Percentiles rank a stretch among this genome's conserved stretches.
phyloP scores from a whole-genome alignment of 2,329 filamentous ascomycete genomes.

The Furcasterigmium sp. region DNA sequence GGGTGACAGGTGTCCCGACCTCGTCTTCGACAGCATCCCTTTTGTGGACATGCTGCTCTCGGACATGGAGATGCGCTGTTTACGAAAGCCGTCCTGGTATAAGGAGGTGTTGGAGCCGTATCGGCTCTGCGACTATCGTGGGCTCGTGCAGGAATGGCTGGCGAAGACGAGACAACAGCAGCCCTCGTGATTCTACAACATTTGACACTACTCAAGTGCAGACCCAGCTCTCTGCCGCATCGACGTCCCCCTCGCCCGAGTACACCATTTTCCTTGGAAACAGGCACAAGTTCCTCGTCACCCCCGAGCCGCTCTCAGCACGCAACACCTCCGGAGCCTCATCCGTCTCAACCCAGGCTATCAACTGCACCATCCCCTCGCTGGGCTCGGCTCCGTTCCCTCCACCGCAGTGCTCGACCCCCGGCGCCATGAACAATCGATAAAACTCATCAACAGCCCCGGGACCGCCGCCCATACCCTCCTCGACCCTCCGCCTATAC shows the following conservation, averaged over 20 bases:
- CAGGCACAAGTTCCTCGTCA: no score
- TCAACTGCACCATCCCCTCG: background rate
- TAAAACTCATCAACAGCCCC: conserved; percentile 34
- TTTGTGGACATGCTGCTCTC: conserved; percentile 7
- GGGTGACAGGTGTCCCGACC: conserved; percentile 7
- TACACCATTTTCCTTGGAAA: no score
- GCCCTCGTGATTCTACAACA: no score
- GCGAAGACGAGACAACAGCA: no score
- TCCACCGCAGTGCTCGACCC: conserved; percentile 41
- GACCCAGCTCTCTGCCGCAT: no score
- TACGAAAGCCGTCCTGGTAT: conserved; percentile 6
- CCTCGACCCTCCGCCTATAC: conserved; percentile 25
- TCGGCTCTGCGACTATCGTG: conserved; percentile 3
- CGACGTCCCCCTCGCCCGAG: no score
- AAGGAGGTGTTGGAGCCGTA: conserved; percentile 4
- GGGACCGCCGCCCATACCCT: conserved; percentile 28
- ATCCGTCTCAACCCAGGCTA: background rate
- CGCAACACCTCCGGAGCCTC: no score
- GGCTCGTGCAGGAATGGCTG: conserved; percentile 3
- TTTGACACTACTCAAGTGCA: no score
- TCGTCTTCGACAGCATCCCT: conserved; percentile 8
- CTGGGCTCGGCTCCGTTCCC: background rate
- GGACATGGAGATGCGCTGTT: conserved; percentile 3
- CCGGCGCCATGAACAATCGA: conserved; percentile 43
- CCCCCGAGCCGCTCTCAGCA: no score